These are phyloP conservation scores for Phytophthora foliorum DNA, from an alignment of 352 stramenopile species.

Conservation along the genomic window DNA sequence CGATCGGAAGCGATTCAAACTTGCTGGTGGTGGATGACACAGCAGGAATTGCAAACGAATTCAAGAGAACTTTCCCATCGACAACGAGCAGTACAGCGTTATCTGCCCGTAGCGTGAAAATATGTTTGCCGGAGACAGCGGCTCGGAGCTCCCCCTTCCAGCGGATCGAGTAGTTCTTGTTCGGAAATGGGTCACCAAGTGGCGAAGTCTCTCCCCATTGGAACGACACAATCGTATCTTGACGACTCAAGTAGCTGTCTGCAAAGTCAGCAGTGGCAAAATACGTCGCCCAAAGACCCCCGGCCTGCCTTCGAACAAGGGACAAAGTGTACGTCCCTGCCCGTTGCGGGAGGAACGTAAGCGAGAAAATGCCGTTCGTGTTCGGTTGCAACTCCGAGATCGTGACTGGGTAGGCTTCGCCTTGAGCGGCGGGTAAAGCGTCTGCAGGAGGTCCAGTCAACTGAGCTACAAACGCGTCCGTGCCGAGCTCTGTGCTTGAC, in stretches of 20 bases:
- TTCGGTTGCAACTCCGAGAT: constrained; percentile 72
- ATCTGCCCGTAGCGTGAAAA: constrained; percentile 86
- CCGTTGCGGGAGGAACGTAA: constrained; percentile 82
- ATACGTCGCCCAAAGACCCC: constrained; percentile 93
- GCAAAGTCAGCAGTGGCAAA: constrained; percentile 92
- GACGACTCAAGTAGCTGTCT: constrained; percentile 67
- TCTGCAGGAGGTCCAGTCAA: constrained; percentile 54
- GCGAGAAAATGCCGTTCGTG: constrained; percentile 88
- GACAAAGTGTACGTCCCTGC: constrained; percentile 87
- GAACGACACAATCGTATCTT: constrained; percentile 90
- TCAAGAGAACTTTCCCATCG: constrained; percentile 71
- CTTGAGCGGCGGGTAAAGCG: neutral
- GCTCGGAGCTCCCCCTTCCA: constrained; percentile 74
- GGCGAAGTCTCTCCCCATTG: constrained; percentile 82
- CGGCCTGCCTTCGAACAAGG: constrained; percentile 78
- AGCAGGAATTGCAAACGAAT: constrained; percentile 36
- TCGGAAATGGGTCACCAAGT: constrained; percentile 71
- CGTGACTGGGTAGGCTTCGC: constrained; percentile 52
- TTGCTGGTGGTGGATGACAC: constrained; percentile 41
- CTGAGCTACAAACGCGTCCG: constrained; percentile 61
- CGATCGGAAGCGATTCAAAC: constrained; percentile 30
- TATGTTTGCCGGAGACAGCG: constrained; percentile 65
- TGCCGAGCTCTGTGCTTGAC: constrained; percentile 69
- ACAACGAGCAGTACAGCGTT: constrained; percentile 83
- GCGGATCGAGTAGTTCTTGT: constrained; percentile 79